Evolutionary conservation across 192 early-diverging fungal species (phyloP).

Genomic region (Backusella morwellensis): DNA sequence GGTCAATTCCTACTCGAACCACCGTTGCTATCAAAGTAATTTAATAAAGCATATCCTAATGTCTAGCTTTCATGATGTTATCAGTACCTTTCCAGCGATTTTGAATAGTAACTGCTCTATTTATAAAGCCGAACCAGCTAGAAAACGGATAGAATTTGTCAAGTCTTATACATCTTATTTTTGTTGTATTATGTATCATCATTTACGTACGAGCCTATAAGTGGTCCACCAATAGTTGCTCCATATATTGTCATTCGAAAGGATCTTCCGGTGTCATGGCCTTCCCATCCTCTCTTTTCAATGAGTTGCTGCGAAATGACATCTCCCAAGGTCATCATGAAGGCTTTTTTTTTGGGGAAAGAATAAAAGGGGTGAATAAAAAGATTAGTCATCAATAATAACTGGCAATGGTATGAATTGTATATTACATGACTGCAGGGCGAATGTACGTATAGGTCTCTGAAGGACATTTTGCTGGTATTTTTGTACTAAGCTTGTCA

Average conservation of each 20-base stretch:
- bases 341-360: neutral
- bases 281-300: slow-evolving; percentile 14
- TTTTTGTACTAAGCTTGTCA: slow-evolving; percentile 12
- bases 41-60: neutral
- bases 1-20: slow-evolving; percentile 12
- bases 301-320: slow-evolving; percentile 19
- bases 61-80: neutral
- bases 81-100: slow-evolving; percentile 6
- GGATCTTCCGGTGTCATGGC: slow-evolving; percentile 16
- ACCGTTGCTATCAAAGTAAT: neutral
- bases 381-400: neutral
- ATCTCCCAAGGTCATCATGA: slow-evolving; percentile 15
- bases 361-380: neutral
- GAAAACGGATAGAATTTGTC: no score
- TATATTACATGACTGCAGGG: slow-evolving; percentile 20
- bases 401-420: neutral
- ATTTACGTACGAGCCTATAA: neutral
- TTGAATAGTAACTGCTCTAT: slow-evolving; percentile 5
- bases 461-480: slow-evolving; percentile 15
- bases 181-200: no score
- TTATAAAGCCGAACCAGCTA: slow-evolving; percentile 16
- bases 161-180: no score
- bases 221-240: slow-evolving; percentile 14
- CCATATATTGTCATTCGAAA: slow-evolving; percentile 20
- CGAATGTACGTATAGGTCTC: slow-evolving; percentile 19